Base-by-base conservation (phyloP, 2,329 filamentous ascomycete species). In the Sporothrix luriei region DNA sequence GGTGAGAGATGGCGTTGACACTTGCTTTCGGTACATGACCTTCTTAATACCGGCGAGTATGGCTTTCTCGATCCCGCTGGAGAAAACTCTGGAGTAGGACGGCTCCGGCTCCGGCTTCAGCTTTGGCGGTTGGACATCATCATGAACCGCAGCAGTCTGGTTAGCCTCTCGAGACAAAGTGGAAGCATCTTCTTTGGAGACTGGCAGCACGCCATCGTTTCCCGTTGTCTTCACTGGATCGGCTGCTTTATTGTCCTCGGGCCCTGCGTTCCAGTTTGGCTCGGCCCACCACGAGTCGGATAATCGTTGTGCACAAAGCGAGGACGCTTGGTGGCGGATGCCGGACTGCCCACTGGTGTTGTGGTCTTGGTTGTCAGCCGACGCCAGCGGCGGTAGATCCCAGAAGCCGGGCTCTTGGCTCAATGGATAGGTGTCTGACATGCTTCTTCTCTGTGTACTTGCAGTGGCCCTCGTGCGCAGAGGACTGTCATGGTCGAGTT, bases 31-130 rank as follows among this genome's bases (percentile, higher is more conserved):
- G 2, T 49, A 64, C n/a, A 73, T 48, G 10, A 70, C 65, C 48
- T 57, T 72, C 38, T 68, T 71, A 43, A 73, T 52, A 10, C 69
- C 64, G 24, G 69, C 52, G 9, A 54, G 68, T 3, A 73, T 66
- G 1, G 66, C 72, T 33, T 69, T 70, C 29, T 72, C 69, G 6
- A 73, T 51, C 11, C 72, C 51, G 38, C 6, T 48, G 1, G 67
- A 40, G 29, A 54, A 61, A 10, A 43, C 29, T 14, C 14, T 14
- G 46, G 40, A 13, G 40, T 29, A 29, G 46, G 33, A 62, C 1
- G 38, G 13, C 29, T 59, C 33, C 5, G 55, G 55, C 21, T 62
- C 38, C 3, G 4, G 13, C 29, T 59, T 19, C 5, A 33, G 55
- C 21, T 62, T n/a, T 2, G 4, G 11, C 7, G 38, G 7, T 19